phyloP scores from a whole-genome alignment of 2,329 filamentous ascomycete species.

The Aspergillus ochraceus region DNA sequence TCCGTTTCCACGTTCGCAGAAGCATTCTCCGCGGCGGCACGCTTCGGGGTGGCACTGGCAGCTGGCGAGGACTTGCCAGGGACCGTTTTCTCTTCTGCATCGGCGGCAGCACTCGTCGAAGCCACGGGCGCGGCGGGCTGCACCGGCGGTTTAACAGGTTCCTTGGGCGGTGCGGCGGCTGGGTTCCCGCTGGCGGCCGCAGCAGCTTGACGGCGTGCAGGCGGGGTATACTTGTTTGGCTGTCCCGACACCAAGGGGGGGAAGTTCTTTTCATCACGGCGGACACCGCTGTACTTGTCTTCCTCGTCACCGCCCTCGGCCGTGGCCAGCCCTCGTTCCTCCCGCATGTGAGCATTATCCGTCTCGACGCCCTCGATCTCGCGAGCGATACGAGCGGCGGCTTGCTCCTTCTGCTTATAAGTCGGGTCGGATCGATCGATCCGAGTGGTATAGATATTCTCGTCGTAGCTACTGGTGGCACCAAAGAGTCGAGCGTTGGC shows the following conservation, averaged over 20 bases:
- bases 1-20: slow-evolving; percentile 62
- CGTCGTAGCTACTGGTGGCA: slow-evolving; percentile 84
- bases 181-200: slow-evolving; percentile 60
- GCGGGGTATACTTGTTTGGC: slow-evolving; percentile 81
- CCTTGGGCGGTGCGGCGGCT: slow-evolving; percentile 30
- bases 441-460: slow-evolving; percentile 88
- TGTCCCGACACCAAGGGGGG: slow-evolving; percentile 63
- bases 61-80: slow-evolving; percentile 27
- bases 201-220: slow-evolving; percentile 78
- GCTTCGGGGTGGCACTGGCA: slow-evolving; percentile 33
- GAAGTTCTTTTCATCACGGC: slow-evolving; percentile 63
- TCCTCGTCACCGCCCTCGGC: slow-evolving; percentile 79
- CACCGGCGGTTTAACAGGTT: slow-evolving; percentile 19
- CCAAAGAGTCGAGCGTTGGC: slow-evolving; percentile 87
- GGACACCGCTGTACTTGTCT: slow-evolving; percentile 94
- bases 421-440: slow-evolving; percentile 83
- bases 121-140: slow-evolving; percentile 16
- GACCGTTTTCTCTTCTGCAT: slow-evolving; percentile 27
- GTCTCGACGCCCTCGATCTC: slow-evolving; percentile 81
- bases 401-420: slow-evolving; percentile 74
- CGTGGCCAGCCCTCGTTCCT: slow-evolving; percentile 74
- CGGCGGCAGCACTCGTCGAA: slow-evolving; percentile 23
- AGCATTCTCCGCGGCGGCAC: slow-evolving; percentile 51
- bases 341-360: slow-evolving; percentile 79
- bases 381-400: slow-evolving; percentile 78